Conservation (phyloP, 2,329 filamentous ascomycete genomes). For the Diaporthe velutina region DNA sequence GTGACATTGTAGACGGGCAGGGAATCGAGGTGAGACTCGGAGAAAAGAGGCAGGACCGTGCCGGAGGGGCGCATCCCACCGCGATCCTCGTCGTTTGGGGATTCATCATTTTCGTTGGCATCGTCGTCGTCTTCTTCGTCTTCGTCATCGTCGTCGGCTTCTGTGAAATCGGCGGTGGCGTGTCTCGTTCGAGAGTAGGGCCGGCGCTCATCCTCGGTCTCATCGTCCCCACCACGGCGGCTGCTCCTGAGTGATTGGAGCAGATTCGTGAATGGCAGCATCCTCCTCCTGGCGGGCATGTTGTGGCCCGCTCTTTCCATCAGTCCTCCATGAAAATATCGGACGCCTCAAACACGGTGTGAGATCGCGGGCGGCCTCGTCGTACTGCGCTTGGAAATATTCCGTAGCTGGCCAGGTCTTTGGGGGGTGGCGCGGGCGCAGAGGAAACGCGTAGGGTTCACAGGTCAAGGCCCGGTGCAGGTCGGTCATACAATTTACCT, state of each 20-base stretch:
- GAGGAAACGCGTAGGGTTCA: not conserved
- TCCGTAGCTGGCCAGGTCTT: not conserved
- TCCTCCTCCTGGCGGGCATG: slow-evolving; percentile 45
- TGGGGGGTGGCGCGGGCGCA: not conserved
- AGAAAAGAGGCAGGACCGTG: slow-evolving; percentile 80
- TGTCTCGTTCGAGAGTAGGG: slow-evolving; percentile 58
- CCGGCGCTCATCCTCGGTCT: slow-evolving; percentile 42
- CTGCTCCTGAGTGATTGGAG: slow-evolving; percentile 49
- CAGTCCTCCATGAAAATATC: slow-evolving; percentile 37
- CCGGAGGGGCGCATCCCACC: slow-evolving; percentile 45
- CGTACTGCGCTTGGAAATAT: not conserved
- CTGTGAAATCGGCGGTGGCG: slow-evolving; percentile 75
- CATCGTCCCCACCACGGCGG: slow-evolving; percentile 39
- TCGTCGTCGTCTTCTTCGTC: slow-evolving; percentile 57
- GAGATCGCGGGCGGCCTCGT: slow-evolving; percentile 8
- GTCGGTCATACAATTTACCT: not conserved
- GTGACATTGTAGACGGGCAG: slow-evolving; percentile 92
- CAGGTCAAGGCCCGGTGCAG: not conserved
- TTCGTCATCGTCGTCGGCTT: slow-evolving; percentile 69
- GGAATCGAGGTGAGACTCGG: slow-evolving; percentile 82
- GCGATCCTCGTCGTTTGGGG: slow-evolving; percentile 43
- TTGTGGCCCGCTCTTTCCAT: slow-evolving; percentile 43
- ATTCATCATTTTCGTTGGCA: slow-evolving; percentile 50
- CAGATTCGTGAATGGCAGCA: slow-evolving; percentile 48
- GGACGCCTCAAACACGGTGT: not conserved